Percentiles rank a stretch among this genome's conserved stretches.
Evolutionary conservation across 306 rosid species (phyloP).

Genomic region (Trifolium pratense): DNA sequence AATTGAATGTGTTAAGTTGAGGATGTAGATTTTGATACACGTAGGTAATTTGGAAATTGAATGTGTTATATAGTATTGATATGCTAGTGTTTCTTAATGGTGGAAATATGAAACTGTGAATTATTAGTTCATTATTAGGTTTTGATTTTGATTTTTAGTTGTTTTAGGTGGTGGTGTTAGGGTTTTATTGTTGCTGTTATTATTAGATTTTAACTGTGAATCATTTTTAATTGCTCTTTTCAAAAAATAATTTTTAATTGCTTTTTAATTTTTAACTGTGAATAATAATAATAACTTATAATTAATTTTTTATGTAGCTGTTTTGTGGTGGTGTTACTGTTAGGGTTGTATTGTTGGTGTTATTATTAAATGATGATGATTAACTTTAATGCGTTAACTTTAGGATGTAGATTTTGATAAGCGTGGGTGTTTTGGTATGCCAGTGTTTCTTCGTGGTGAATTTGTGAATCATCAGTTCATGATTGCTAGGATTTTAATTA

Average conservation of each 20-base stretch:
- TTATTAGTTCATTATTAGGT: not conserved
- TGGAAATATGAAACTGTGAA: conserved; percentile 1
- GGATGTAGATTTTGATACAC: not conserved
- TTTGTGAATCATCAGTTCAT: not conserved
- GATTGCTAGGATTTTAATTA: not conserved
- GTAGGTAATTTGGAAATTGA: not conserved
- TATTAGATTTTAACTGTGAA: not conserved
- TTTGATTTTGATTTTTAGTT: not conserved
- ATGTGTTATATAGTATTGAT: not conserved
- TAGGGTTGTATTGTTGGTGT: conserved; percentile 35
- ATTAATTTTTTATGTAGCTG: not conserved
- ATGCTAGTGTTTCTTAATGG: not conserved
- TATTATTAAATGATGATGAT: not conserved
- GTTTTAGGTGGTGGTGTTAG: conserved; percentile 26
- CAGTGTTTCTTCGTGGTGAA: not conserved
- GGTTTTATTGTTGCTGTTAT: conserved; percentile 23
- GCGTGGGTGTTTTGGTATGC: not conserved
- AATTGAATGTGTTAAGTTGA: not conserved
- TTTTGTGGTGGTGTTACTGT: conserved; percentile 31
- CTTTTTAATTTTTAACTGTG: no score
- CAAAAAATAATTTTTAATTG: no score
- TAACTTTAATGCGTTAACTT: not conserved
- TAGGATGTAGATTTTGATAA: conserved; percentile 18
- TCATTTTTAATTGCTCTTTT: no score
- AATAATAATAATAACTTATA: no score